These are phyloP conservation scores for Incumbomyces delicatus DNA, from an alignment of 2,329 filamentous ascomycete species.

Conservation along the genomic window DNA sequence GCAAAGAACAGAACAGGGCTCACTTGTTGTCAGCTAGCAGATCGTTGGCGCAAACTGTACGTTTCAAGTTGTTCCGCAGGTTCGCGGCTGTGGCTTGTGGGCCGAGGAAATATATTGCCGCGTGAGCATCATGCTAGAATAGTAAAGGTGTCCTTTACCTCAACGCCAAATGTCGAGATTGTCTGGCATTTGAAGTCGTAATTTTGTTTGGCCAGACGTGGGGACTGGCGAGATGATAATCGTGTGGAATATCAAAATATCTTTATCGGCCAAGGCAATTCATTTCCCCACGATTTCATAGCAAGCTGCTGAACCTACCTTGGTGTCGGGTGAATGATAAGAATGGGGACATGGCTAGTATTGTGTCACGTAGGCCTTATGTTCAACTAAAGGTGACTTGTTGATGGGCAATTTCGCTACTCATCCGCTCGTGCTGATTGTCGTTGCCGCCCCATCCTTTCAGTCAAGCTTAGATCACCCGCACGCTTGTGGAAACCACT, in stretches of 20 bases:
- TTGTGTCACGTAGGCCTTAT: too few relatives aligned
- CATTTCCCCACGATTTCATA: too few relatives aligned
- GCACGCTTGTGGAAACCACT: constrained; percentile 52
- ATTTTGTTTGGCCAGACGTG: neutral
- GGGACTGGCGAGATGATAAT: neutral
- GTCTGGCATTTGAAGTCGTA: neutral
- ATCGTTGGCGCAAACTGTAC: too few relatives aligned
- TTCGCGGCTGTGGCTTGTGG: too few relatives aligned
- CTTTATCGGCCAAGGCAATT: too few relatives aligned
- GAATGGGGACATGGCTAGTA: too few relatives aligned
- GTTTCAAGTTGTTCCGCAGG: too few relatives aligned
- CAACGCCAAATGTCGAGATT: neutral
- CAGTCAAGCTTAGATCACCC: constrained; percentile 33
- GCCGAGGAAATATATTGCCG: too few relatives aligned
- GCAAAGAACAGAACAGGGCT: neutral
- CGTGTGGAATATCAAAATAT: neutral
- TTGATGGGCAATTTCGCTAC: neutral
- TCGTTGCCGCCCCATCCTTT: constrained; percentile 30
- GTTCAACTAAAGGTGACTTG: neutral
- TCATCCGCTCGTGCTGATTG: constrained; percentile 9
- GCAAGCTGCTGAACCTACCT: too few relatives aligned
- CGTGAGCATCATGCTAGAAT: too few relatives aligned
- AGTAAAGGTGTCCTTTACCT: neutral
- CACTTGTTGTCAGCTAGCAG: too few relatives aligned
- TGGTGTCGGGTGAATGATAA: too few relatives aligned